Evolutionary conservation across 176 grass and related monocot species (phyloP), one percentile per base, ranked within the genome.

Genomic region (Pharus latifolius): DNA sequence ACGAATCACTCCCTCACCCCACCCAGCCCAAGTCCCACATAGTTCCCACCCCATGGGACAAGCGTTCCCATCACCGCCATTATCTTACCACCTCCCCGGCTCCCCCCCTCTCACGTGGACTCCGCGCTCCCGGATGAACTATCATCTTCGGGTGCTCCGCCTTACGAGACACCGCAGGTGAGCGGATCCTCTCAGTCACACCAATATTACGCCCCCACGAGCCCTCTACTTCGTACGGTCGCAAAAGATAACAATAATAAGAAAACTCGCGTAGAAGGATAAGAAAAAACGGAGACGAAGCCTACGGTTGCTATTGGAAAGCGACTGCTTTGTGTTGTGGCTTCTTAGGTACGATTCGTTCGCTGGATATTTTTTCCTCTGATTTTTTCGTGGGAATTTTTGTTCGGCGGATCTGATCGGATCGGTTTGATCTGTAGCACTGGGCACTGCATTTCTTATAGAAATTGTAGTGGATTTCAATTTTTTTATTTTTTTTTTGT

Each of bases 171-270:
- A 9, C 35, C 8, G 35, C 6, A 4, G 35, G 35, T 38, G 35
- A 38, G 6, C 35, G 35, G 35, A 38, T 38, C 35, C 35, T 5
- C 35, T 38, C n/a, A n/a, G n/a, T n/a, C 35, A 38, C 8, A 9
- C 35, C 35, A 38, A 38, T 6, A 28, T 67, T 72, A 74, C 77
- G 56, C 67, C 60, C 32, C 64, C 72, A 60, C 70, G 46, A 76
- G 71, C 46, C 63, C 63, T 75, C 63, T 71, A 66, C 62, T 62
- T 82, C 63, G 52, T 69, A 76, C 72, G 72, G 71, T 20, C 54
- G 44, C 51, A 50, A 75, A 82, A 82, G 60, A 68, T 75, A 60
- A 58, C 79, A 74, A 40, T 54, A 69, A 60, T 37, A n/a, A n/a
- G n/a, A n/a, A n/a, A n/a, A n/a, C 72, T 4, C 29, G 30, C 22